A percentile compares a stretch with the other conserved stretches of the same genome.
Evolutionary conservation across 371 early-diverging fungal genomes (phyloP).

Genomic region (Phascolomyces articulosus): DNA sequence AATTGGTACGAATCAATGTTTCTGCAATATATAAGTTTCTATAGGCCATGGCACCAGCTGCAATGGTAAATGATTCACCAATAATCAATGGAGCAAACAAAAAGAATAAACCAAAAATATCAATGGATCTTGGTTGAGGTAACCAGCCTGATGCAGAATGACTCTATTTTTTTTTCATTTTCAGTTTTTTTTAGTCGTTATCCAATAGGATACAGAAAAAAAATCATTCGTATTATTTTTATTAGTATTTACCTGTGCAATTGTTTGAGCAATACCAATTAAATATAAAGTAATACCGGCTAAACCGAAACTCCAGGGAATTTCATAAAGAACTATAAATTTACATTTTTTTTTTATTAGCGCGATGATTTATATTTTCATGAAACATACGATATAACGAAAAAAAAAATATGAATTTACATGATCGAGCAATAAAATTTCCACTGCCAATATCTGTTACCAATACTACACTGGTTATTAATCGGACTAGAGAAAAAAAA

Average conservation of each 20-base stretch:
- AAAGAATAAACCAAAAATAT: not conserved
- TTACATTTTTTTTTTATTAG: not conserved
- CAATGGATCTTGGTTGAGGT: not conserved
- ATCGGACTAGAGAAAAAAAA: not conserved
- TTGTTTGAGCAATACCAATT: slow-evolving; percentile 31
- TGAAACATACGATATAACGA: too few relatives aligned
- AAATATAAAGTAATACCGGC: slow-evolving; percentile 26
- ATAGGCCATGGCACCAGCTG: not conserved
- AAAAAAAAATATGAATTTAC: not conserved
- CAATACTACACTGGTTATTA: not conserved
- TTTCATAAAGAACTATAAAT: slow-evolving; percentile 18
- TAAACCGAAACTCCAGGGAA: slow-evolving; percentile 27
- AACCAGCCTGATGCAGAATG: slow-evolving; percentile 3
- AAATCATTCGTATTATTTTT: not conserved
- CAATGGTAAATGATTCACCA: not conserved
- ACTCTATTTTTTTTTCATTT: slow-evolving; percentile 16
- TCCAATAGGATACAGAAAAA: not conserved
- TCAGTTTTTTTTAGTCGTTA: too few relatives aligned
- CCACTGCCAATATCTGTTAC: not conserved
- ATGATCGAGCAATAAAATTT: slow-evolving; percentile 4
- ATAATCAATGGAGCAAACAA: not conserved
- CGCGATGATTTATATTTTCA: too few relatives aligned
- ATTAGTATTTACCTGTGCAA: slow-evolving; percentile 19
- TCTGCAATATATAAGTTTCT: not conserved
- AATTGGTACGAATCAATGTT: not conserved